Evolutionary conservation across 2,329 filamentous ascomycete genomes (phyloP).

Genomic region (Exophiala viscosa): DNA sequence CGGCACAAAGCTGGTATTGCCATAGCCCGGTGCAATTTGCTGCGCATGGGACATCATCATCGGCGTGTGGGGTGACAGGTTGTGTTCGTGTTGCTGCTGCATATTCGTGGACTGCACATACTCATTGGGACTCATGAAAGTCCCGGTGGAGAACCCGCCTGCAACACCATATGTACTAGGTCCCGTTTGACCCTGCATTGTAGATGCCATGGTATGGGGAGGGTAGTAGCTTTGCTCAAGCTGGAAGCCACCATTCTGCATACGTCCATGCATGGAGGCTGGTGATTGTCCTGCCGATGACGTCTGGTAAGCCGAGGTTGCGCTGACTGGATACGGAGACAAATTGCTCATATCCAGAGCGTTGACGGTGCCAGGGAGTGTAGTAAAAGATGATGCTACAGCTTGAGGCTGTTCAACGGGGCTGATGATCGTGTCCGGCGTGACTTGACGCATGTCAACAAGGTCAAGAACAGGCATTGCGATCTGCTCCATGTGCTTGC

Average conservation of each 20-base stretch:
- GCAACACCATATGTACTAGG: conserved; percentile 2
- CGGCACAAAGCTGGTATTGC: conserved; percentile 5
- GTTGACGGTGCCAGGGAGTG: conserved; percentile 8
- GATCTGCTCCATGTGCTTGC: conserved; percentile 91
- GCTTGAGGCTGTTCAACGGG: conserved; percentile 55
- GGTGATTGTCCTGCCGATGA: conserved; percentile 28
- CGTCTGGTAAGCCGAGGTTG: conserved; percentile 30
- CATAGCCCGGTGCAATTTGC: conserved; percentile 5
- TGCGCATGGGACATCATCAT: conserved; percentile 18
- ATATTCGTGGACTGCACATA: conserved; percentile 4
- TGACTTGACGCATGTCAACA: conserved; percentile 42
- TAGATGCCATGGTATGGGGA: conserved; percentile 12
- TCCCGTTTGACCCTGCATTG: conserved; percentile 3
- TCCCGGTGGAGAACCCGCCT: conserved; percentile 4
- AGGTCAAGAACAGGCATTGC: conserved; percentile 70
- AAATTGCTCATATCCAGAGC: conserved; percentile 31
- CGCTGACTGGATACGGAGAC: conserved; percentile 27
- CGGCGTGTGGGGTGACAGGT: conserved; percentile 11
- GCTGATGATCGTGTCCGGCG: conserved; percentile 61
- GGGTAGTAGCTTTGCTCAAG: conserved; percentile 17
- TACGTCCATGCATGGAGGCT: conserved; percentile 13
- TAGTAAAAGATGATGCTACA: conserved; percentile 37
- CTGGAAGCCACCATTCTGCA: conserved; percentile 8
- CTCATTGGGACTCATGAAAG: conserved; percentile 4
- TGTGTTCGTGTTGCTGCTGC: conserved; percentile 7